Conservation (phyloP, 2,329 filamentous ascomycete genomes). For the Neoarthrinium moseri region DNA sequence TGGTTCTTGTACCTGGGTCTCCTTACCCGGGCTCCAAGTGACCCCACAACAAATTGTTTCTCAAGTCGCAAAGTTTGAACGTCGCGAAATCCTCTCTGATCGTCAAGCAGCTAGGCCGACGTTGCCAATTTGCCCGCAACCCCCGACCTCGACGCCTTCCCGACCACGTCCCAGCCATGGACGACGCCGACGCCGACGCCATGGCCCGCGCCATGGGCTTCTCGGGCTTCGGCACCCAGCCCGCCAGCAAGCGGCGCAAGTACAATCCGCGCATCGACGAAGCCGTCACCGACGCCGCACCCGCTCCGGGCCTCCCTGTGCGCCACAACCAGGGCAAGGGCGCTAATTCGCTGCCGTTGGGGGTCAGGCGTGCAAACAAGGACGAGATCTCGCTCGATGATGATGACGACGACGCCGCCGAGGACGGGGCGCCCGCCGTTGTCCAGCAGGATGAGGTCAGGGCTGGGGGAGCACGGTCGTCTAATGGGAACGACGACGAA, state of each 20-base stretch:
- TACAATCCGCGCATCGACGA: slow-evolving; percentile 54
- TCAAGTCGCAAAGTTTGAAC: no score
- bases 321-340: slow-evolving; percentile 8
- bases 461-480: no score
- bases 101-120: background rate
- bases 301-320: slow-evolving; percentile 22
- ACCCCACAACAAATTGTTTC: no score
- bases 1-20: no score
- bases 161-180: background rate
- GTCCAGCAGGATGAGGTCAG: slow-evolving; percentile 5
- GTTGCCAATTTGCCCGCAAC: background rate
- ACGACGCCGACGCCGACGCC: slow-evolving; percentile 41
- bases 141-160: no score
- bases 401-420: slow-evolving; percentile 31
- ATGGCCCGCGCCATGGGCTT: slow-evolving; percentile 74
- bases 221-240: slow-evolving; percentile 62
- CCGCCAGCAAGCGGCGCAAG: slow-evolving; percentile 64
- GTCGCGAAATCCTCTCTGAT: no score
- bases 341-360: slow-evolving; percentile 3
- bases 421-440: slow-evolving; percentile 7
- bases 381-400: slow-evolving; percentile 46
- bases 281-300: slow-evolving; percentile 27
- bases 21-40: no score
- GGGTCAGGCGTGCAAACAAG: slow-evolving; percentile 32
- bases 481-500: slow-evolving; percentile 7